phyloP scores from a whole-genome alignment of 2,329 filamentous ascomycete genomes.

The Monilinia polystroma region DNA sequence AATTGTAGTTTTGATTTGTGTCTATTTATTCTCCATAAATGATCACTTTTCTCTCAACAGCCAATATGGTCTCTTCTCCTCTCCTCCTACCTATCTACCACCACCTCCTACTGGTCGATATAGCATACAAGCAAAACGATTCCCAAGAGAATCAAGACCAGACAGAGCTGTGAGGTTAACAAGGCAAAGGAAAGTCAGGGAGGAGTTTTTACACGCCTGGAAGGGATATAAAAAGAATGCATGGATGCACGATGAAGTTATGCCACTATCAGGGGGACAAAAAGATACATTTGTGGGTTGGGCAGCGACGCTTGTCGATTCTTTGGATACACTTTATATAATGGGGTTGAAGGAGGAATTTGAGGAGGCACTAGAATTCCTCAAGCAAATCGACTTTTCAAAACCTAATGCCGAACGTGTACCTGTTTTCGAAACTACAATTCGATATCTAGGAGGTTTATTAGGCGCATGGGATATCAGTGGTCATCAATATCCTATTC shows the following conservation, averaged over 20 bases:
- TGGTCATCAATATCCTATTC: constrained; percentile 56
- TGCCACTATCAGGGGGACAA: constrained; percentile 63
- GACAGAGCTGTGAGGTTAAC: background rate
- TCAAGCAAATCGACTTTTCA: constrained; percentile 42
- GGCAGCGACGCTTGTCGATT: constrained; percentile 81
- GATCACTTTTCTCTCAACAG: background rate
- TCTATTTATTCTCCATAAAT: background rate
- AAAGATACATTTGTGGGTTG: constrained; percentile 85
- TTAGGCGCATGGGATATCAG: constrained; percentile 50
- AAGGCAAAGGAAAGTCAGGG: constrained; percentile 23
- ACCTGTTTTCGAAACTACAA: constrained; percentile 32
- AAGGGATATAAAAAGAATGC: constrained; percentile 73
- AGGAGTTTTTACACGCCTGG: constrained; percentile 51
- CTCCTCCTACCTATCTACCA: background rate
- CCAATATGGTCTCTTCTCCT: background rate
- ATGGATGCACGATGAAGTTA: constrained; percentile 81
- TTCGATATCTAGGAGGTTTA: constrained; percentile 32
- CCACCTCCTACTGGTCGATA: constrained; percentile 1
- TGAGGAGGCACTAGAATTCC: constrained; percentile 66
- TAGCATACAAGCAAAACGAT: constrained; percentile 15
- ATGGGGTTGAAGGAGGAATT: constrained; percentile 77
- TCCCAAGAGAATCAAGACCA: constrained; percentile 13
- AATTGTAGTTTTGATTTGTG: background rate
- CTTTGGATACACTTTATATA: constrained; percentile 79
- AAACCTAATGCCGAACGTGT: constrained; percentile 25